Percentiles rank a stretch among this genome's conserved stretches.
phyloP scores from a whole-genome alignment of 2,329 filamentous ascomycete species.

The Penicillium capsulatum region DNA sequence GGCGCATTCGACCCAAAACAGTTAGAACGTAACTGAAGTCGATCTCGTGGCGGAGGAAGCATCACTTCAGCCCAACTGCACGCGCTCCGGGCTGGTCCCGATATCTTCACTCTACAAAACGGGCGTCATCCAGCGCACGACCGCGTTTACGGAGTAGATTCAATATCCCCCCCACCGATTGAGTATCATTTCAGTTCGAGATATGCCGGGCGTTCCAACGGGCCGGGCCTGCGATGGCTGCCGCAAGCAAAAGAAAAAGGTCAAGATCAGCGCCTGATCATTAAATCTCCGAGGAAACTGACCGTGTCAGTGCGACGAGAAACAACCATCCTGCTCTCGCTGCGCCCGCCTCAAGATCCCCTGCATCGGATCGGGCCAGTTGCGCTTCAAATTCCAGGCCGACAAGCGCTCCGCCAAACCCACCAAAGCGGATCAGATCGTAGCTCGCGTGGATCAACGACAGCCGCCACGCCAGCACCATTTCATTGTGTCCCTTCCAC shows the following conservation, averaged over 20 bases:
- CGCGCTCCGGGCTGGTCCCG: too few species aligned
- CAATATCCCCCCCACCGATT: conserved; percentile 1
- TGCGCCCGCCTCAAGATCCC: conserved; percentile 45
- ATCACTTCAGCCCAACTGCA: too few species aligned
- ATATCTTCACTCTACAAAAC: too few species aligned
- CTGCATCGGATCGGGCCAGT: conserved; percentile 47
- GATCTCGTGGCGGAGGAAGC: too few species aligned
- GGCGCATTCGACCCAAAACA: conserved; percentile 1
- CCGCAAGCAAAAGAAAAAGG: conserved; percentile 54
- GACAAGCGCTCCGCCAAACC: conserved; percentile 17
- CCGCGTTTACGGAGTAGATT: neutral
- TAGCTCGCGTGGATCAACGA: neutral
- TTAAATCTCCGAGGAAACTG: neutral
- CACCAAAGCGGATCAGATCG: neutral
- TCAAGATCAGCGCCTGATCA: neutral
- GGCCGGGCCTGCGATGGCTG: conserved; percentile 51
- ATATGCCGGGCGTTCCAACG: conserved; percentile 54
- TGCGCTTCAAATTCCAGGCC: conserved; percentile 50
- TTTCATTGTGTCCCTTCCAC: too few species aligned
- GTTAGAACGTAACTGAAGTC: neutral
- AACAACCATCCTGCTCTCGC: conserved; percentile 43
- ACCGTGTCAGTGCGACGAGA: conserved; percentile 45
- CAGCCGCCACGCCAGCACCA: neutral
- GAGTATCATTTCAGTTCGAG: too few species aligned
- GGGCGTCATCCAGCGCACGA: too few species aligned